Conservation (phyloP, 129 eudicot genomes). For the Escallonia rubra region DNA sequence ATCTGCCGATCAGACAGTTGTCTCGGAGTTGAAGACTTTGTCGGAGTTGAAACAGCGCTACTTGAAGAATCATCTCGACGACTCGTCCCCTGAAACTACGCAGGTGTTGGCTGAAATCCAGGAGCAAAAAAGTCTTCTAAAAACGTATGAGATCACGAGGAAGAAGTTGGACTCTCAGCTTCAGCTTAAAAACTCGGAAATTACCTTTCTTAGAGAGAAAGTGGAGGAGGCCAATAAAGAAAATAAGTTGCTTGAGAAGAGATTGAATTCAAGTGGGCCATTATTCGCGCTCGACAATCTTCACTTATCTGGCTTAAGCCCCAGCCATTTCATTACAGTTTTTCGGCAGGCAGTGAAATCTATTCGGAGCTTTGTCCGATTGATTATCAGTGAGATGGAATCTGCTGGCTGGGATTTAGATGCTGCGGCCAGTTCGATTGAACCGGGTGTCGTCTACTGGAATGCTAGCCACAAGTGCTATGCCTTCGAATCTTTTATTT, state of each 20-base stretch:
- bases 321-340: constrained; percentile 36
- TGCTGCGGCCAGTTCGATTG: constrained; percentile 59
- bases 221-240: constrained; percentile 47
- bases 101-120: constrained; percentile 47
- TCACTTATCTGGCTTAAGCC: constrained; percentile 38
- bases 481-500: constrained; percentile 74
- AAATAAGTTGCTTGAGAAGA: constrained; percentile 52
- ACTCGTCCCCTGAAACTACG: constrained; percentile 44
- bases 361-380: constrained; percentile 43
- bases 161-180: constrained; percentile 61
- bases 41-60: constrained; percentile 65
- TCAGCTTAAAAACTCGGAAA: constrained; percentile 71
- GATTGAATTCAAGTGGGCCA: constrained; percentile 57
- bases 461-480: constrained; percentile 40
- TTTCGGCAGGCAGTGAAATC: constrained; percentile 52
- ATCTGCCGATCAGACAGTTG: constrained; percentile 60
- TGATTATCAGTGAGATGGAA: constrained; percentile 63
- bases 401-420: constrained; percentile 73
- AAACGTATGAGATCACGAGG: constrained; percentile 45
- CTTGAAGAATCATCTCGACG: constrained; percentile 61
- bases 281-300: constrained; percentile 33
- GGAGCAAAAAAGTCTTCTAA: constrained; percentile 58
- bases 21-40: constrained; percentile 60
- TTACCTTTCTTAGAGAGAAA: constrained; percentile 66
- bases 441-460: constrained; percentile 49